Evolutionary conservation across 495 filamentous ascomycete genomes (phyloP).

Genomic region (Xylaria nigripes): DNA sequence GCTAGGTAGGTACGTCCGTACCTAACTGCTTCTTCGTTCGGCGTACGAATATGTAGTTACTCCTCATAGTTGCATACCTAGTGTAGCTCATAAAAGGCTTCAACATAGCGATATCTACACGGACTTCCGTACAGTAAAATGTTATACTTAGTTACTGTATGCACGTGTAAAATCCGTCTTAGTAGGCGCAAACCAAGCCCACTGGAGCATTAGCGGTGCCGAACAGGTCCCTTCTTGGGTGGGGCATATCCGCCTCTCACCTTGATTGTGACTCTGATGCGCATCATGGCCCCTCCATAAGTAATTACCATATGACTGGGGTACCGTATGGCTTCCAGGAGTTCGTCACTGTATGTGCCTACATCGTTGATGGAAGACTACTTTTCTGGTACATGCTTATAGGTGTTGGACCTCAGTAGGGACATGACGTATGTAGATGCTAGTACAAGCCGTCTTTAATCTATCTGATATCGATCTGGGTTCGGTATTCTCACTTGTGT

Average conservation of each 20-base stretch:
- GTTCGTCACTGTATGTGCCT: no score
- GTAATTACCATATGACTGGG: not conserved
- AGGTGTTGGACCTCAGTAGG: no score
- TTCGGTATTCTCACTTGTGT: not conserved
- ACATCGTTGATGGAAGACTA: constrained; percentile 1
- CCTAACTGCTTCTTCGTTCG: no score
- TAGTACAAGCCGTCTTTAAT: not conserved
- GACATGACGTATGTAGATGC: no score
- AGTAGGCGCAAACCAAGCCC: not conserved
- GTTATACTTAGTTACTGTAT: not conserved
- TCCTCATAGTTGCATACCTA: no score
- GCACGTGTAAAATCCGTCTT: not conserved
- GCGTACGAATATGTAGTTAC: no score
- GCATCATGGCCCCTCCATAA: constrained; percentile 9
- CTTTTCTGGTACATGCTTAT: constrained; percentile 1
- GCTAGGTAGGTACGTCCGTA: no score
- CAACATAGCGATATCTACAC: no score
- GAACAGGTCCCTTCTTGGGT: not conserved
- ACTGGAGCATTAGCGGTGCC: not conserved
- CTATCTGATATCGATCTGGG: not conserved
- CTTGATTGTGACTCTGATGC: not conserved
- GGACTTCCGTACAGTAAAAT: not conserved
- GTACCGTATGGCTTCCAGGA: not conserved
- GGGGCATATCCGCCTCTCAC: constrained; percentile 10
- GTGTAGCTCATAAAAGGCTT: not conserved